Base-by-base conservation (phyloP, 371 early-diverging fungal genomes). In the Haplosporangium sp. region DNA sequence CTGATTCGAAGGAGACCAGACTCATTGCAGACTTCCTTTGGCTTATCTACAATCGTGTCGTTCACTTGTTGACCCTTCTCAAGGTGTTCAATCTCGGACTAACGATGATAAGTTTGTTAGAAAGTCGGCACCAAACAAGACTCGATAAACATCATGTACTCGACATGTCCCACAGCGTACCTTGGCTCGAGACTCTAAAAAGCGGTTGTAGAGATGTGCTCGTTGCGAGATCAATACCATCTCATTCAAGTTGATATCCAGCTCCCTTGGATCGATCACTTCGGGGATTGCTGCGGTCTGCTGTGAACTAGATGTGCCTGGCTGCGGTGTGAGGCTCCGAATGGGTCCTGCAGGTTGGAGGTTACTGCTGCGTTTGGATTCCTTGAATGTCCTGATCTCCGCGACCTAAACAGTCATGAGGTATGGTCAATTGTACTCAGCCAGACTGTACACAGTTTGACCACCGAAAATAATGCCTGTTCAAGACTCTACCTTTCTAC, bases 151-250 rank as follows among this genome's bases (percentile, higher is more conserved):
- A n/a, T n/a, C n/a, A n/a, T n/a, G n/a, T n/a, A n/a, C n/a, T n/a
- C n/a, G n/a, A n/a, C n/a, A n/a, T n/a, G n/a, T n/a, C n/a, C n/a
- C n/a, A n/a, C n/a, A n/a, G n/a, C 23, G n/a, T 74, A 80, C 83
- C 71, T 81, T 74, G 50, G 92, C 88, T 38, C 93, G 81, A 6
- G 89, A 82, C 55, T 89, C 89, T 62, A 96, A 62, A 70, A 96
- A 97, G 6, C 92, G 87, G 61, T 89, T 83, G 82, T 94, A 98
- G 11, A 95, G 68, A 1, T 89, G 85, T 36, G 93, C 82, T 16
- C 92, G 88, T 54, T 95, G 95, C 64, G 91, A 87, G 23, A 97
- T 90, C 51, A 92, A 43, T 1, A 94, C 93, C 23, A 96, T 82
- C 74, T 98, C 97, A 46, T 83, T 83, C 14, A 96, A 83, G 14